phyloP scores from a whole-genome alignment of 176 grass and related monocot genomes.

The Hyparrhenia diplandra region DNA sequence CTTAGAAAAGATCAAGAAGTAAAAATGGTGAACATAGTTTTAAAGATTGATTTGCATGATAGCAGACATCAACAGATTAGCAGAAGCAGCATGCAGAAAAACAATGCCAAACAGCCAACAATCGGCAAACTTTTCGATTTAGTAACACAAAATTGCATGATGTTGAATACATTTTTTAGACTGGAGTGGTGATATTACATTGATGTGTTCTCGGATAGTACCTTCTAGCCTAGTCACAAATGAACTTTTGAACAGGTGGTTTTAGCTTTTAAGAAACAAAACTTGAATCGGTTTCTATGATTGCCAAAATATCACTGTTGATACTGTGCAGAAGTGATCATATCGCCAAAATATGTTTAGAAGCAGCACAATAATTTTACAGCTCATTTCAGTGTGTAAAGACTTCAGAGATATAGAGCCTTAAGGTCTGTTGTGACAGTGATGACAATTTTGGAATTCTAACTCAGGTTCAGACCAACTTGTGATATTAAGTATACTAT shows the following conservation, averaged over 20 bases:
- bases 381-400: background rate
- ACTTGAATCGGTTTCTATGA: background rate
- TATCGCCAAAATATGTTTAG: background rate
- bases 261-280: background rate
- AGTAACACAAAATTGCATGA: background rate
- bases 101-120: background rate
- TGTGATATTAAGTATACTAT: background rate
- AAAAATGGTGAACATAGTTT: background rate
- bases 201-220: background rate
- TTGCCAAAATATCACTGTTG: background rate
- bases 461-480: background rate
- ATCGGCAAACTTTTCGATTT: background rate
- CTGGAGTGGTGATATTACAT: background rate
- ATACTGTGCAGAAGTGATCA: background rate
- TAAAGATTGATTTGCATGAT: background rate
- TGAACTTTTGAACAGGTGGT: background rate
- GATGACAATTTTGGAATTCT: background rate
- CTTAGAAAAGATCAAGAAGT: conserved; percentile 23
- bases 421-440: background rate
- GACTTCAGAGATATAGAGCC: background rate
- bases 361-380: background rate
- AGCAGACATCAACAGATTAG: background rate
- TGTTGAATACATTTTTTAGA: background rate
- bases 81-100: background rate
- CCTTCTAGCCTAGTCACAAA: background rate